Evolutionary conservation across 164 flowering plant species (phyloP), one percentile per base, ranked within the genome.

Genomic region (Liriodendron chinense): DNA sequence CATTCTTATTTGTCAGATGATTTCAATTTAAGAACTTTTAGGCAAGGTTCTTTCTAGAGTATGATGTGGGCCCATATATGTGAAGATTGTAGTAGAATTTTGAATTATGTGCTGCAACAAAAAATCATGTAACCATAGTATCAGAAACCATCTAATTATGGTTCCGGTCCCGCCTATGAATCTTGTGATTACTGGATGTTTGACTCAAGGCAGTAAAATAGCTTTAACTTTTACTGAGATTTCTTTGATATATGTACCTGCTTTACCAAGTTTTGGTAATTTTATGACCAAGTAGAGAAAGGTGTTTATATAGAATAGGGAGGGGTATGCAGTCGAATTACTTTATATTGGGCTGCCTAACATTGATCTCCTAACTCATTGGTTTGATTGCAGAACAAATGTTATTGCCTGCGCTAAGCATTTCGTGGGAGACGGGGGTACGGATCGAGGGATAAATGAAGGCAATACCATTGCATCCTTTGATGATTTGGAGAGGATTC

Each of bases 401-500:
- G 90, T 89, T 56, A 69, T 87, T 74, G 88, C 91, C 1, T 89
- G 92, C 80, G 91, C 91, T 57, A 91, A 91, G 83, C 94, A 91
- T 85, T 89, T 86, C 80, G 87, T 89, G 61, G 93, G 92, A 77
- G 98, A 94, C 80, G 97, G 98, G 21, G 98, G 96, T 24, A 92
- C 98, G 34, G 76, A 87, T 0, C 78, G 80, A 79, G 98, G 97
- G 74, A 70, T 78, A 78, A 94, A 93, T 78, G 97, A 93, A 76
- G 96, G 95, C 34, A 83, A 93, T 78, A 83, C 94, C 6, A 72
- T 87, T 22, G 12, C 71, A 53, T 82, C 93, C 67, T 93, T 84
- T 69, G 85, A 85, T 47, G 89, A 88, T 28, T 73, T 89, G 66
- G 89, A 86, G 77, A 85, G 75, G 69, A 86, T 90, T 67, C 98